These are phyloP conservation scores for Nannizzia gypsea DNA, from an alignment of 2,329 filamentous ascomycete genomes.

Conservation along the genomic window DNA sequence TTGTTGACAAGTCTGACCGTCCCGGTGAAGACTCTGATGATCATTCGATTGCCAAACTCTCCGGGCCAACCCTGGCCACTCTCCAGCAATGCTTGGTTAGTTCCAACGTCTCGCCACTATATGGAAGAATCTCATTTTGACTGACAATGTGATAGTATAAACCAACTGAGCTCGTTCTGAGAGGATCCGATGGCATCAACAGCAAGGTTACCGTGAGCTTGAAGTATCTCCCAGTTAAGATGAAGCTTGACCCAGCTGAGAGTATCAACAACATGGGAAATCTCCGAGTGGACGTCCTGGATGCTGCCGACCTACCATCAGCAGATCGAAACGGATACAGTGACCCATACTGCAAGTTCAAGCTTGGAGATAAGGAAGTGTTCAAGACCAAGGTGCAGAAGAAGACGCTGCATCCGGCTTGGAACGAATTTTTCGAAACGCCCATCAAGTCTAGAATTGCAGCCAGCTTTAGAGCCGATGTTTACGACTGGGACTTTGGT, in stretches of 20 bases:
- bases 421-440: slow-evolving; percentile 94
- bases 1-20: slow-evolving; percentile 68
- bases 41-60: slow-evolving; percentile 66
- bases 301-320: slow-evolving; percentile 75
- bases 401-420: slow-evolving; percentile 86
- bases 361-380: slow-evolving; percentile 75
- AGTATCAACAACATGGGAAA: slow-evolving; percentile 99
- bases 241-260: slow-evolving; percentile 86
- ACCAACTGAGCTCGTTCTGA: slow-evolving; percentile 69
- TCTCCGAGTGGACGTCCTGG: slow-evolving; percentile 83
- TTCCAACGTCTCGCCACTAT: slow-evolving; percentile 14
- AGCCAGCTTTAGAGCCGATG: slow-evolving; percentile 67
- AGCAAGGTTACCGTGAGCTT: slow-evolving; percentile 81
- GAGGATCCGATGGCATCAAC: slow-evolving; percentile 60
- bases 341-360: slow-evolving; percentile 93
- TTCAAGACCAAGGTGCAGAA: slow-evolving; percentile 95
- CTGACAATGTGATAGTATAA: slow-evolving; percentile 53
- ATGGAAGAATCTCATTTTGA: not conserved
- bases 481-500: slow-evolving; percentile 95
- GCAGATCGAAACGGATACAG: slow-evolving; percentile 95
- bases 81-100: slow-evolving; percentile 75
- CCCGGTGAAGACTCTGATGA: slow-evolving; percentile 58
- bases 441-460: slow-evolving; percentile 71
- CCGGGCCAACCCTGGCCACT: slow-evolving; percentile 74
- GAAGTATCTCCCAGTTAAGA: slow-evolving; percentile 88